Evolutionary conservation across 176 grass and related monocot genomes (phyloP), one percentile per base, ranked within the genome.

Genomic region (Carex cristatella): DNA sequence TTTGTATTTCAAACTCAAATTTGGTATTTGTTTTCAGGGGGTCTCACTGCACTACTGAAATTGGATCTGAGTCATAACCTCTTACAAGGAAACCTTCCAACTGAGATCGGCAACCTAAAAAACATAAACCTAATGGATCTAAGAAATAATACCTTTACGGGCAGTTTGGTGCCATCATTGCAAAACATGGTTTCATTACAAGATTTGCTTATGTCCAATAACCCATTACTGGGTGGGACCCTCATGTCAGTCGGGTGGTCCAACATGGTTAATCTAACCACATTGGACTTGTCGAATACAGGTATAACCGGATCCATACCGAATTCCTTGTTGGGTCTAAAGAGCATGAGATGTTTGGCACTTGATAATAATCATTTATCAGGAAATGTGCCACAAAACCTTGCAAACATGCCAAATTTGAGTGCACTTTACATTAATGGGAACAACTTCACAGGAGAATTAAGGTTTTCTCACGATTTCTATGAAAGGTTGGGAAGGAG

Each of bases 51-150:
- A 61, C 91, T 99, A 16, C 86, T 96, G 7, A 94, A 94, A 85
- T 85, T 99, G 79, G 97, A 99, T 65, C 57, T 99, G 28, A 99
- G 91, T 86, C 91, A 83, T 88, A 99, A 99, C 66, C 56, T 7
- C 0, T 82, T 99, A 7, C 64, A 88, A 0, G 90, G 90, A 5
- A 78, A 81, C 84, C 30, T 99, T 68, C 97, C 97, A 31, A 71
- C 73, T 30, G 88, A 85, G 87, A 83, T 99, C 33, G 90, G 38
- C 2, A 91, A 64, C 0, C 84, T 99, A 2, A 82, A 49, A 40
- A 87, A 44, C 77, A 88, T 99, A 6, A 88, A 90, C 4, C 59
- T 99, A 14, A 83, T 99, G 10, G 97, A 99, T 85, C 90, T 99
- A 69, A 66, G 97, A 71, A 99, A 92, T 87, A 96, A 99, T 88